Evolutionary conservation across 73 alveolate species (phyloP).

Genomic region (Symbiodinium natans): DNA sequence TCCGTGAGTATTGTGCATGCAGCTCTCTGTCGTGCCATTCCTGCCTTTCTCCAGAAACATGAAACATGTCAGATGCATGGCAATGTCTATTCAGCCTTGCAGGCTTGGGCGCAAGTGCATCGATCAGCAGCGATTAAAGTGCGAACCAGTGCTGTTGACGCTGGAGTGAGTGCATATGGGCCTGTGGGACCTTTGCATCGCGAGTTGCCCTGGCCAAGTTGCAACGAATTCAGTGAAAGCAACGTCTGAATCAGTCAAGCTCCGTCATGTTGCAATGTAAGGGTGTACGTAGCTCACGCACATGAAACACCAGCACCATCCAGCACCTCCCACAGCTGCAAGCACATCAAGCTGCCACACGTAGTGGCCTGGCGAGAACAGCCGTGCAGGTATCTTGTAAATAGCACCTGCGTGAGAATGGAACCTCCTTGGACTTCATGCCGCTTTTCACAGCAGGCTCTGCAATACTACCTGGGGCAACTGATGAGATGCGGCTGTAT

Average conservation of each 20-base stretch:
- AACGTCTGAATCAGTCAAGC: too few species aligned
- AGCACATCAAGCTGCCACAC: not conserved
- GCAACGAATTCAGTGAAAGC: too few species aligned
- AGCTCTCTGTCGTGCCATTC: not conserved
- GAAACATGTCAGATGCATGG: not conserved
- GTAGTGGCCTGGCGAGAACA: not conserved
- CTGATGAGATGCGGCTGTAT: not conserved
- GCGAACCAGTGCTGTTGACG: too few species aligned
- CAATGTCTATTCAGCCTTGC: not conserved
- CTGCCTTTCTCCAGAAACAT: not conserved
- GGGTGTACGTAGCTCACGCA: too few species aligned
- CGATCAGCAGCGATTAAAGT: not conserved
- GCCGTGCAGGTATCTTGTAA: too few species aligned
- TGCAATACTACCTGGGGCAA: not conserved
- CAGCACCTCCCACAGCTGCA: conserved; percentile 1
- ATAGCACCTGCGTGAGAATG: not conserved
- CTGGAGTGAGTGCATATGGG: too few species aligned
- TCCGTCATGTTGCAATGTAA: too few species aligned
- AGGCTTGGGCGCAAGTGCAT: not conserved
- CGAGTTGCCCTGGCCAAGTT: conserved; percentile 3
- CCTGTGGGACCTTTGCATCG: not conserved
- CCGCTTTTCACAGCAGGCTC: not conserved
- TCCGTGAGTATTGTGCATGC: not conserved
- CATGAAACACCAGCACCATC: too few species aligned
- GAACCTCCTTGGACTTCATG: conserved; percentile 7